phyloP scores from a whole-genome alignment of 176 grass and related monocot species.

The Puya raimondii region DNA sequence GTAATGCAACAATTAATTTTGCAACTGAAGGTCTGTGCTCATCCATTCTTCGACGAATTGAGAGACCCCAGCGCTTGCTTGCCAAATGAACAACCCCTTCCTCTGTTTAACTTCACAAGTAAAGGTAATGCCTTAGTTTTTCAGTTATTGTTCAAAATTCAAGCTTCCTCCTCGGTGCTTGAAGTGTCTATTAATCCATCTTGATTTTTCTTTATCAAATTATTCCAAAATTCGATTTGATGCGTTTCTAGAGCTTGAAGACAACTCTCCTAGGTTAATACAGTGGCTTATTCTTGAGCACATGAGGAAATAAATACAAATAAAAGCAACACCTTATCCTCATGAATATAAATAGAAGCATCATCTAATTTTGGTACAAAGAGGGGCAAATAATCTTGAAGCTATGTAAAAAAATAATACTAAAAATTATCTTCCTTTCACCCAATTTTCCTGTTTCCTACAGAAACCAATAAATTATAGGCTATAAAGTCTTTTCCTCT shows the following conservation, averaged over 20 bases:
- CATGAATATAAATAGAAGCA: conserved; percentile 12
- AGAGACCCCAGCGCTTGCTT: conserved; percentile 61
- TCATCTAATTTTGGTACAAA: conserved; percentile 1
- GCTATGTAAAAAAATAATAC: no score
- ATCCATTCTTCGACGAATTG: conserved; percentile 94
- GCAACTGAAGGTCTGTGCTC: conserved; percentile 86
- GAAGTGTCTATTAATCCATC: no score
- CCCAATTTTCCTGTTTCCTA: no score
- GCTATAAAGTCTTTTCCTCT: no score
- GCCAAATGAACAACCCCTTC: conserved; percentile 56
- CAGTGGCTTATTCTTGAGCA: conserved; percentile 72
- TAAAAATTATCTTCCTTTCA: no score
- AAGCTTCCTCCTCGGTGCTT: no score
- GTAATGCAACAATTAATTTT: not conserved
- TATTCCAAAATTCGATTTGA: conserved; percentile 3
- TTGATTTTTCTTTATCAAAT: not conserved
- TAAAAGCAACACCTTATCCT: no score
- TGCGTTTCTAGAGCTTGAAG: conserved; percentile 61
- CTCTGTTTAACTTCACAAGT: conserved; percentile 68
- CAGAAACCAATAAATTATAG: no score
- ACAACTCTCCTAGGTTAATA: conserved; percentile 51
- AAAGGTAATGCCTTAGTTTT: conserved; percentile 36
- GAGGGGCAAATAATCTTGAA: no score
- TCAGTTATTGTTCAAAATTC: no score
- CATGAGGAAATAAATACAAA: conserved; percentile 49